Evolutionary conservation across 495 filamentous ascomycete species (phyloP), one percentile per base, ranked within the genome.

Genomic region (Penicillium bialowiezense): DNA sequence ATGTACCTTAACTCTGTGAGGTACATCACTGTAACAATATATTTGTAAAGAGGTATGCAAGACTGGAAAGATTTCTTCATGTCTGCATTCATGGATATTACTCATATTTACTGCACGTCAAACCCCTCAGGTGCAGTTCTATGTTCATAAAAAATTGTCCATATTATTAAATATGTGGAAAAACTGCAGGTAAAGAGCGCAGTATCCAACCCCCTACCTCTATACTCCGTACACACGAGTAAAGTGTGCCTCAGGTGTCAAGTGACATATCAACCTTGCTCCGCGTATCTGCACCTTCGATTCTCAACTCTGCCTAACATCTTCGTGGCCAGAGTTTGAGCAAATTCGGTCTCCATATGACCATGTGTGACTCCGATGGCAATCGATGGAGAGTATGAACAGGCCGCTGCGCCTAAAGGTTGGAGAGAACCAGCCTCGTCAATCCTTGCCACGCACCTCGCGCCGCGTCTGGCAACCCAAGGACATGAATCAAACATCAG

Each of bases 401-500:
- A 37, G 33, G 45, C 43, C 44, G 26, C 47, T 20, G 38, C 44
- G 32, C 36, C 54, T 45, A 54, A 62, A 47, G 52, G 48, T 23
- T 52, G 52, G 48, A 60, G 44, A 54, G 67, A 71, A 52, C 76
- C 78, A 41, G 81, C 84, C 20, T 81, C 83, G 15, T 87, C 87
- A n/a, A 85, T 85, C 28, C 66, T 89, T 48, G 84, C 85, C 21
- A 82, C 81, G 8, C 81, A 86, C 47, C 73, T 89, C 45, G 83
- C 63, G 51, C 68, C 70, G 55, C 72, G 63, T 40, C 60, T 72
- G 26, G 63, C 68, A 55, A 66, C 68, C n/a, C 68, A 72, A 60
- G 66, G 63, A 20, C 64, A 60, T 39, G 69, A 73, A 36, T 41
- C 70, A 26, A 64, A 75, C 36, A 59, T 74, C 10, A 72, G 71